phyloP scores from a whole-genome alignment of 2,329 filamentous ascomycete species.

The Verticillium nonalfalfae region DNA sequence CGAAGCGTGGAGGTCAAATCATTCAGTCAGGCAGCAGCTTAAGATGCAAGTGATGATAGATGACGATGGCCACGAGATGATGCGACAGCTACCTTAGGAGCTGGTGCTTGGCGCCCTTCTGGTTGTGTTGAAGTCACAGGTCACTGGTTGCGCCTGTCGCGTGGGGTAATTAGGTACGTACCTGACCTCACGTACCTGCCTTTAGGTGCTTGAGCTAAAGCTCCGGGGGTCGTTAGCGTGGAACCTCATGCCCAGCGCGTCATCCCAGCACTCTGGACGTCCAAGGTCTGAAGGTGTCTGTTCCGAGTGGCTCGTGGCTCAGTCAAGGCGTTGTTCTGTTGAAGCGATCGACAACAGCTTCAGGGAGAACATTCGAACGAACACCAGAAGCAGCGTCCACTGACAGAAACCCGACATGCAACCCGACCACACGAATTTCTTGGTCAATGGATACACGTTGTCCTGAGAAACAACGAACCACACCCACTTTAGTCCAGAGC shows the following conservation, averaged over 20 bases:
- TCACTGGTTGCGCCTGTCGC: background rate
- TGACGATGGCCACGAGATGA: background rate
- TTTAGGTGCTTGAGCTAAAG: background rate
- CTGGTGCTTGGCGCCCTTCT: background rate
- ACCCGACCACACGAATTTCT: background rate
- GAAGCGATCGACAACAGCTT: background rate
- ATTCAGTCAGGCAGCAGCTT: background rate
- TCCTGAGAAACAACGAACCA: background rate
- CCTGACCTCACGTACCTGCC: too few relatives aligned
- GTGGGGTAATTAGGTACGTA: background rate
- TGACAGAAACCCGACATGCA: background rate
- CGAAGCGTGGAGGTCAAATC: background rate
- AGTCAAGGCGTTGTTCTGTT: background rate
- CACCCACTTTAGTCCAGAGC: background rate
- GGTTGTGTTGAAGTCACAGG: background rate
- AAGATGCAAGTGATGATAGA: background rate
- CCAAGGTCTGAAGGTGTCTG: background rate
- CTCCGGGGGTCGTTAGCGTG: conserved; percentile 1
- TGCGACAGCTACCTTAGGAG: background rate
- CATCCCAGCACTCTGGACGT: background rate
- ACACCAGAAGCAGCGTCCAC: background rate
- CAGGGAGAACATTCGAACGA: background rate
- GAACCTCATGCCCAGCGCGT: background rate
- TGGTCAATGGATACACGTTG: background rate
- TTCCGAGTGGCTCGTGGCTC: background rate